Conservation (phyloP, 306 rosid genomes). For the apple (Malus domestica) region DNA sequence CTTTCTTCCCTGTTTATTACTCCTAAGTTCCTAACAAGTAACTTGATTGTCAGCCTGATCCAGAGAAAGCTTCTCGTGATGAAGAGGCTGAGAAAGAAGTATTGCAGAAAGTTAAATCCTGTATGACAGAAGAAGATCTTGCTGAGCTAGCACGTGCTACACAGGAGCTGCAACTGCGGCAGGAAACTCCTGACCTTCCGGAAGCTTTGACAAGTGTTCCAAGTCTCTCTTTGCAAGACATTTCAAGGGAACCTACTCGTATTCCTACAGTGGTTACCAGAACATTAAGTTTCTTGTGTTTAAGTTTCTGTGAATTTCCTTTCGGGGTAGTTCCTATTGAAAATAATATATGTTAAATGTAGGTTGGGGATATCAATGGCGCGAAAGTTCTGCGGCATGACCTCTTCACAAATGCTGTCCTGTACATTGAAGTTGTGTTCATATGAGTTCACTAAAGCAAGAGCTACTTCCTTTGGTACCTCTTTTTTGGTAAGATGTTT, state of each 20-base stretch:
- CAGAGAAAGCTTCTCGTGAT: slow-evolving; percentile 76
- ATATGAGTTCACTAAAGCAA: slow-evolving; percentile 79
- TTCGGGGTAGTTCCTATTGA: not conserved
- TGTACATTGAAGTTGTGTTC: slow-evolving; percentile 86
- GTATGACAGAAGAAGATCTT: slow-evolving; percentile 85
- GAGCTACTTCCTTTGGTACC: slow-evolving; percentile 91
- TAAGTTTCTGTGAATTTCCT: slow-evolving; percentile 10
- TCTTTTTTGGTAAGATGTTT: slow-evolving; percentile 68
- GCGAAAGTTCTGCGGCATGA: slow-evolving; percentile 84
- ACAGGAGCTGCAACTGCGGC: slow-evolving; percentile 70
- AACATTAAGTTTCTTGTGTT: not conserved
- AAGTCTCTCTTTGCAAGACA: slow-evolving; percentile 79
- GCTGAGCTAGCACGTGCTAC: slow-evolving; percentile 84
- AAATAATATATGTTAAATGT: slow-evolving; percentile 18
- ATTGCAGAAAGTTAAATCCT: slow-evolving; percentile 64
- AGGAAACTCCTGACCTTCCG: slow-evolving; percentile 96
- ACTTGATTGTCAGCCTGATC: slow-evolving; percentile 71
- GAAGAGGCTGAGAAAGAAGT: slow-evolving; percentile 75
- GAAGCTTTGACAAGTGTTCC: slow-evolving; percentile 95
- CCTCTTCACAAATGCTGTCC: slow-evolving; percentile 93
- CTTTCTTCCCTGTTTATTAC: not conserved
- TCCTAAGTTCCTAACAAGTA: slow-evolving; percentile 2
- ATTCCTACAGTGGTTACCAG: slow-evolving; percentile 70
- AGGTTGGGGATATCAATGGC: slow-evolving; percentile 78
- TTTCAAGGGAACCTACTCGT: slow-evolving; percentile 81